Conservation (phyloP, 23 red algal genomes). For the Porphyridium purpureum region DNA sequence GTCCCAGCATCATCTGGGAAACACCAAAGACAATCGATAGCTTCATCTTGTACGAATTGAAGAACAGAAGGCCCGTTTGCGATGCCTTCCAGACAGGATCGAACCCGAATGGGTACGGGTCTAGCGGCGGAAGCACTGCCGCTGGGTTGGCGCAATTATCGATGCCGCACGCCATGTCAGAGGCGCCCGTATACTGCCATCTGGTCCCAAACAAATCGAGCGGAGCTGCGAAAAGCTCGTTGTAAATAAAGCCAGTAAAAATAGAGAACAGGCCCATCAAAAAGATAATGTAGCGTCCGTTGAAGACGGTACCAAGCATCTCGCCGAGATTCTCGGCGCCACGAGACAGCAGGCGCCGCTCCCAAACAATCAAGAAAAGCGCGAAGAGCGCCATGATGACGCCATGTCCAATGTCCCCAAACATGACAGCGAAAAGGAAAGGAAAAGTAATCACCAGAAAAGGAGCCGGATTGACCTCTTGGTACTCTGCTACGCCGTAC, state of each 20-base stretch:
- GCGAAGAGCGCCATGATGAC: constrained; percentile 83
- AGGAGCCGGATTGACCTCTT: constrained; percentile 95
- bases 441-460: constrained; percentile 87
- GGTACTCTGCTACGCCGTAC: constrained; percentile 85
- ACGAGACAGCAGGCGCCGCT: constrained; percentile 32
- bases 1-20: constrained; percentile 84
- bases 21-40: constrained; percentile 80
- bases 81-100: constrained; percentile 89
- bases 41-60: constrained; percentile 99
- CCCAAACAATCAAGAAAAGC: constrained; percentile 43
- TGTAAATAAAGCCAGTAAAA: constrained; percentile 94
- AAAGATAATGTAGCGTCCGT: constrained; percentile 83
- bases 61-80: constrained; percentile 73
- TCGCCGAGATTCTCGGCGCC: constrained; percentile 53
- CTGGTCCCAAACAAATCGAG: constrained; percentile 72
- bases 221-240: constrained; percentile 87
- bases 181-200: constrained; percentile 63
- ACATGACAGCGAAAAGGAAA: constrained; percentile 98
- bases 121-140: constrained; percentile 44
- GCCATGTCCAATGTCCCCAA: constrained; percentile 98
- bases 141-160: constrained; percentile 77
- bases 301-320: constrained; percentile 48
- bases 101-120: constrained; percentile 90
- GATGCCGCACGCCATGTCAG: constrained; percentile 77
- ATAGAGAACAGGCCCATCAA: constrained; percentile 99